Evolutionary conservation across 495 filamentous ascomycete species (phyloP), one percentile per base, ranked within the genome.

Genomic region (Daldinia caldariorum): DNA sequence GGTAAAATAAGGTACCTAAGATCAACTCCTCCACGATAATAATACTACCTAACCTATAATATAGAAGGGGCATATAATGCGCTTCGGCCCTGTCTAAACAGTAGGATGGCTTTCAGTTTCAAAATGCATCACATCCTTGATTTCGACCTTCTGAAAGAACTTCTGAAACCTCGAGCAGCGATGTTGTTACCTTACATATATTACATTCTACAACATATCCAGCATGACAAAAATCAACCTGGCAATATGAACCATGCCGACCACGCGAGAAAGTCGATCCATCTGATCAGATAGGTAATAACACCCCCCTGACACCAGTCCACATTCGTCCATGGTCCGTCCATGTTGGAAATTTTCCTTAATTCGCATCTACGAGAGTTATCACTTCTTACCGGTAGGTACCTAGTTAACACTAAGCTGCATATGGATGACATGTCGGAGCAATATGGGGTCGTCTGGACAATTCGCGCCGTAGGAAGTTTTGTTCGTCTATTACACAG

Each of bases 201-300:
- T 26, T 26, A 26, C 26, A 26, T 26, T 1, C 26, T 26, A 26
- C 26, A 26, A 26, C 26, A 68, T 53, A 32, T 32, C 18, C 18
- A 47, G 18, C 9, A 22, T 9, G 13, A 53, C 31, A 13, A 31
- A 53, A n/a, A 18, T 56, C 22, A 9, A 37, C 51, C 51, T 58
- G 31, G 20, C 49, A 47, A 55, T 59, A 53, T 49, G 49, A 51
- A 66, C 58, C 62, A 66, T 66, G 53, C 58, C 53, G 34, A 31
- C 69, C 63, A 71, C 63, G 69, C 69, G 69, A 71, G 51, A 64
- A 64, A 72, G 64, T 67, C 64, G 69, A 72, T 67, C 63, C 64
- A 64, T 62, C 58, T 58, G 50, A 37, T 60, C 64, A 67, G 32
- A 60, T 60, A 64, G 69, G 62, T 67, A 47, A 26, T 58, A 56